Percentiles rank a stretch among this genome's conserved stretches.
phyloP scores from a whole-genome alignment of 2,329 filamentous ascomycete genomes.

The Dothistroma septosporum region DNA sequence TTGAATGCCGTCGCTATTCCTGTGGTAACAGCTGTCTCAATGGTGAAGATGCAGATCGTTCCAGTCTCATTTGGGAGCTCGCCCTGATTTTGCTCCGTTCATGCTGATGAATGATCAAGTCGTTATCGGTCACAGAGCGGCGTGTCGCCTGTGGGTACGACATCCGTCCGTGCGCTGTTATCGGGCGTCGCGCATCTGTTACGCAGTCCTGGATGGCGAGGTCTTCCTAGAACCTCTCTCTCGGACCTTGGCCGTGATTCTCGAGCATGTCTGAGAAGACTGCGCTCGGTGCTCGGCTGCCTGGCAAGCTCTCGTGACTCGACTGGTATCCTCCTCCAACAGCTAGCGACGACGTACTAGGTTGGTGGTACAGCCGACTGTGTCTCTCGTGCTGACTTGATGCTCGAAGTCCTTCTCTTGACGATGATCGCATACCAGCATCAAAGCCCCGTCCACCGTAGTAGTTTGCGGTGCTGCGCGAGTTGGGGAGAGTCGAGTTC shows the following conservation, averaged over 20 bases:
- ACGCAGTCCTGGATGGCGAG: not conserved
- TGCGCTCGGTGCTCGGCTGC: conserved; percentile 75
- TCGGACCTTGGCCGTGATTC: conserved; percentile 53
- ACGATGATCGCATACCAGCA: conserved; percentile 8
- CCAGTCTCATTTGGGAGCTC: not conserved
- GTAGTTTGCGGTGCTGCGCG: conserved; percentile 17
- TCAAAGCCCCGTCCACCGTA: conserved; percentile 12
- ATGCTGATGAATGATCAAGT: not conserved
- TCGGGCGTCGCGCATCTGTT: not conserved
- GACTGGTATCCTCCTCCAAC: conserved; percentile 25
- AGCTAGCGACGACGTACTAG: conserved; percentile 36
- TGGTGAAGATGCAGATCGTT: conserved; percentile 1
- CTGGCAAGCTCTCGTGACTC: conserved; percentile 55
- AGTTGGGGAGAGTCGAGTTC: conserved; percentile 12
- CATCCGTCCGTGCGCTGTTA: not conserved
- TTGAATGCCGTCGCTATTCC: conserved; percentile 1
- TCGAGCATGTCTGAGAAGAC: conserved; percentile 88
- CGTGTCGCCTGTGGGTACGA: not conserved
- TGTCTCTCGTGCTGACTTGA: conserved; percentile 12
- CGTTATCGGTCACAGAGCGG: conserved; percentile 2
- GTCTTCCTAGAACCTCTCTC: conserved; percentile 16
- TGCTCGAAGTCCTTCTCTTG: conserved; percentile 7
- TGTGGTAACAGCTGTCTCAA: not conserved
- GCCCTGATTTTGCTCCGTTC: not conserved
- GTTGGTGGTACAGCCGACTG: conserved; percentile 27